phyloP scores from a whole-genome alignment of 2,329 filamentous ascomycete species.

The Teratosphaeria destructans region DNA sequence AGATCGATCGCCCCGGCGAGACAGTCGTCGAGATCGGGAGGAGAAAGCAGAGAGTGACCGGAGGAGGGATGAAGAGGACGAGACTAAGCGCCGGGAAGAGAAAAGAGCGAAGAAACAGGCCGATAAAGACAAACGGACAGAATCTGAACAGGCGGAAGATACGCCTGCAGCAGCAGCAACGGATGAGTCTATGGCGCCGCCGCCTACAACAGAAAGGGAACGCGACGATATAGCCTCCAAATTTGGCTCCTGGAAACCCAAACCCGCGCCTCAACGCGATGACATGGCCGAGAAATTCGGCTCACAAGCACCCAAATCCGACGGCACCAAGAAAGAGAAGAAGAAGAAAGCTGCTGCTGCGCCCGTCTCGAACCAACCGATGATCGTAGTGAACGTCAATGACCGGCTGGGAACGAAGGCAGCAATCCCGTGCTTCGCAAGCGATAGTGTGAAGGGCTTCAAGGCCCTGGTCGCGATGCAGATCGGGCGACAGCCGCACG shows the following conservation, averaged over 20 bases:
- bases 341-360: conserved; percentile 17
- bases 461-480: conserved; percentile 85
- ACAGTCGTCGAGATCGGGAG: conserved; percentile 16
- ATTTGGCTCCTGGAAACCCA: background rate
- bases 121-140: conserved; percentile 8
- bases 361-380: conserved; percentile 51
- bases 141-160: background rate
- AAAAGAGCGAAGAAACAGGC: conserved; percentile 7
- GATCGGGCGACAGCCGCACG: conserved; percentile 79
- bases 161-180: background rate
- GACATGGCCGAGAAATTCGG: conserved; percentile 6
- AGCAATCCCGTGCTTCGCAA: conserved; percentile 77
- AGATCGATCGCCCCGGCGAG: conserved; percentile 23
- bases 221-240: background rate
- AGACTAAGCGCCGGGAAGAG: conserved; percentile 4
- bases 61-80: conserved; percentile 7
- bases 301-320: background rate
- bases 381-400: conserved; percentile 92
- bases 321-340: conserved; percentile 12
- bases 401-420: conserved; percentile 95
- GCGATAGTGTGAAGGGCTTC: conserved; percentile 74
- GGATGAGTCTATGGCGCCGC: conserved; percentile 18
- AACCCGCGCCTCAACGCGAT: background rate
- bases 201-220: background rate
- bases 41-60: conserved; percentile 3